phyloP scores from a whole-genome alignment of 345 rosid genomes.

The Syzygium aqueum region DNA sequence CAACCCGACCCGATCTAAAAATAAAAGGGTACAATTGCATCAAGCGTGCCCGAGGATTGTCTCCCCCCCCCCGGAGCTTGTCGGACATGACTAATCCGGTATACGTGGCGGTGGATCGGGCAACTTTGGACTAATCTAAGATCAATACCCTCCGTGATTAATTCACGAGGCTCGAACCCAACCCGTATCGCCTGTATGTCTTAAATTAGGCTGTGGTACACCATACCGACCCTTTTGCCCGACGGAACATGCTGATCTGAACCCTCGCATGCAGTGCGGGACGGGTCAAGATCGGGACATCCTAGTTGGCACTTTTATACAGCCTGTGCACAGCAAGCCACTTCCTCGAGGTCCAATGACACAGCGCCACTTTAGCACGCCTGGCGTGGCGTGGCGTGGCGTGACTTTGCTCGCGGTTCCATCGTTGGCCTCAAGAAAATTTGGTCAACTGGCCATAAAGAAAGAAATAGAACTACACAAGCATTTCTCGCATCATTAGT shows the following conservation, averaged over 20 bases:
- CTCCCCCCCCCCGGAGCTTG: neutral
- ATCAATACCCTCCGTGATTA: neutral
- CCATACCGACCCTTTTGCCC: too few relatives aligned
- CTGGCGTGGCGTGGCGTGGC: too few relatives aligned
- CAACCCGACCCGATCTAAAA: neutral
- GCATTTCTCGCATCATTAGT: neutral
- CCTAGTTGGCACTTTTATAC: neutral
- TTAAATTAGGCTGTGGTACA: neutral
- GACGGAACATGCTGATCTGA: neutral
- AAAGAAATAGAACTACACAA: neutral
- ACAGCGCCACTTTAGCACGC: neutral
- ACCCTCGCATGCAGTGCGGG: neutral
- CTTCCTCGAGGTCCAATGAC: neutral
- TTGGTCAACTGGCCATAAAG: neutral
- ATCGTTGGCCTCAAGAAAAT: neutral
- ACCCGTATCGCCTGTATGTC: neutral
- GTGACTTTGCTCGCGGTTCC: neutral
- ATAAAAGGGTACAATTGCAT: neutral
- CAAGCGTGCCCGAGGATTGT: neutral
- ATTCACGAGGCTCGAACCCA: neutral
- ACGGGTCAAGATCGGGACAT: neutral
- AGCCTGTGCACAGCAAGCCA: neutral
- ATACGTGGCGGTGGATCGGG: fast-evolving
- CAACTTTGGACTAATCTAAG: neutral
- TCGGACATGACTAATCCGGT: neutral